A percentile compares a stretch with the other conserved stretches of the same genome.
These are phyloP conservation scores for Fusarium cyanostomum DNA, from an alignment of 2,329 filamentous ascomycete genomes.

Conservation along the genomic window DNA sequence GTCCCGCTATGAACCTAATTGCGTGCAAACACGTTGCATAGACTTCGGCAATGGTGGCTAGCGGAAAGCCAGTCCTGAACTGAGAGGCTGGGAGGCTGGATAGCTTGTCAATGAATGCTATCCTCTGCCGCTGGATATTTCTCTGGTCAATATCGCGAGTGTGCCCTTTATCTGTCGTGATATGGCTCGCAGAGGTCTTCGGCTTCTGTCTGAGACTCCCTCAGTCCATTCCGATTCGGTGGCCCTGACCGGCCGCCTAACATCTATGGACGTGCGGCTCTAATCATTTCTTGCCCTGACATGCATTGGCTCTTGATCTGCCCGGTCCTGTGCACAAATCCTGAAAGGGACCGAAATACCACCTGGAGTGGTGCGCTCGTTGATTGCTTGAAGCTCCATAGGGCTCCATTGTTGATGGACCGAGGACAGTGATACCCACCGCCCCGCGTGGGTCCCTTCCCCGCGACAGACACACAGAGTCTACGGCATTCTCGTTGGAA, in stretches of 20 bases:
- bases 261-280: neutral
- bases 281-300: neutral
- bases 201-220: neutral
- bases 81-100: constrained; percentile 6
- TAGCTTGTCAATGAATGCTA: neutral
- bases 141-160: neutral
- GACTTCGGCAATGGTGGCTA: constrained; percentile 17
- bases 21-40: constrained; percentile 3
- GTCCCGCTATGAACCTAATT: neutral
- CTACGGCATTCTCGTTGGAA: constrained; percentile 7
- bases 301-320: neutral
- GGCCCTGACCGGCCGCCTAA: neutral
- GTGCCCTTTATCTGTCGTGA: too few species aligned
- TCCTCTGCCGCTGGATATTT: neutral
- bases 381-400: constrained; percentile 1
- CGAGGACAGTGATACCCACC: constrained; percentile 23
- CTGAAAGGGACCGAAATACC: constrained; percentile 2
- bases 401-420: constrained; percentile 6
- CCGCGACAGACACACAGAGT: constrained; percentile 12
- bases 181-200: neutral
- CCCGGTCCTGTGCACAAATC: neutral
- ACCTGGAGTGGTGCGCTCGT: constrained; percentile 10
- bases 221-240: neutral
- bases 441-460: constrained; percentile 24
- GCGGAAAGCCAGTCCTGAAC: constrained; percentile 14